Percentiles rank a stretch among this genome's conserved stretches.
phyloP scores from a whole-genome alignment of 176 grass and related monocot species.

The Cenchrus fungigraminus region DNA sequence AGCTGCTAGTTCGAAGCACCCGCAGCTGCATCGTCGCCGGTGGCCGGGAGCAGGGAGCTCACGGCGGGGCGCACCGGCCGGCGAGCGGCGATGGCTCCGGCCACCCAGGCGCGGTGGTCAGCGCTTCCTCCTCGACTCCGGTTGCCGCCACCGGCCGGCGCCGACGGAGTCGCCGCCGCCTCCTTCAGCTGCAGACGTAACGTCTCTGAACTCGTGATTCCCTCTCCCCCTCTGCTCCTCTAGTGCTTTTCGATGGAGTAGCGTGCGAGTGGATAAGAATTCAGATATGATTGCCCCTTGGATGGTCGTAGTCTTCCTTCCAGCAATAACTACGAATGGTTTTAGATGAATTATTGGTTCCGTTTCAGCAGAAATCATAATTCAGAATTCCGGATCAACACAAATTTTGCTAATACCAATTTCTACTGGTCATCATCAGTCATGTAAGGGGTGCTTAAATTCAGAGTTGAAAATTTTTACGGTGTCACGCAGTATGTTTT shows the following conservation, averaged over 20 bases:
- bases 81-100: constrained; percentile 26
- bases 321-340: background rate
- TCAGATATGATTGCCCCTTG: background rate
- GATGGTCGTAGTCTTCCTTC: background rate
- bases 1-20: background rate
- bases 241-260: background rate
- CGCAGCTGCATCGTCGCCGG: background rate
- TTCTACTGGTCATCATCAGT: background rate
- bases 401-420: background rate
- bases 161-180: background rate
- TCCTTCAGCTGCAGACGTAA: constrained; percentile 31
- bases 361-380: background rate
- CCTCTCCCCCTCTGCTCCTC: background rate
- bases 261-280: constrained; percentile 18
- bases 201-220: background rate
- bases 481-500: too few species aligned
- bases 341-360: background rate
- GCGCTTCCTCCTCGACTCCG: background rate
- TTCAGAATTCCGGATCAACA: background rate
- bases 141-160: background rate
- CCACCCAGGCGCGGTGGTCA: background rate
- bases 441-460: background rate
- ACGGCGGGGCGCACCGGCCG: background rate
- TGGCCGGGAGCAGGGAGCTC: too few species aligned
- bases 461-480: too few species aligned